A percentile compares a stretch with the other conserved stretches of the same genome.
Evolutionary conservation across 1,139 yeast species (phyloP).

Genomic region (Pichia sp.): DNA sequence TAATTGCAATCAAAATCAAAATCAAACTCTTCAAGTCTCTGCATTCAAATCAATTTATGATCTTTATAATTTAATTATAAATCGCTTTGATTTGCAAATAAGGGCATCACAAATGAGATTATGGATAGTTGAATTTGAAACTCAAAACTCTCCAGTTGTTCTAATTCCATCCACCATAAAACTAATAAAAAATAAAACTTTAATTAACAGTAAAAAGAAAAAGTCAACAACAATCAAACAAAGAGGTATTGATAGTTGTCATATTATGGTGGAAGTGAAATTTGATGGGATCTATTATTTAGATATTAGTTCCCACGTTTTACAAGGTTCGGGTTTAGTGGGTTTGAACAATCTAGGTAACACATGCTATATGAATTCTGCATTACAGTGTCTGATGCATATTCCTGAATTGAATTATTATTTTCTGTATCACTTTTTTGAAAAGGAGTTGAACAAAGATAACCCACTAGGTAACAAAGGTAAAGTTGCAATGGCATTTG

Average conservation of each 20-base stretch:
- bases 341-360: constrained; percentile 86
- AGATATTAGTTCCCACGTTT: constrained; percentile 19
- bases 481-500: constrained; percentile 71
- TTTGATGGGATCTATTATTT: constrained; percentile 20
- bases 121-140: constrained; percentile 18
- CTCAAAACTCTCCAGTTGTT: constrained; percentile 13
- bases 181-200: constrained; percentile 11
- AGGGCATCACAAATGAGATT: constrained; percentile 20
- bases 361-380: constrained; percentile 96
- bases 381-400: constrained; percentile 83
- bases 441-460: constrained; percentile 58
- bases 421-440: constrained; percentile 57
- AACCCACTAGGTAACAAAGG: constrained; percentile 89
- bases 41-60: constrained; percentile 15
- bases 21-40: constrained; percentile 15
- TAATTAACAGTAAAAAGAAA: constrained; percentile 19
- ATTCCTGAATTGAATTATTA: constrained; percentile 78
- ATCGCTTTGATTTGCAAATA: constrained; percentile 24
- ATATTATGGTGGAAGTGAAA: constrained; percentile 23
- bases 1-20: not conserved
- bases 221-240: constrained; percentile 14
- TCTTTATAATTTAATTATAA: constrained; percentile 20
- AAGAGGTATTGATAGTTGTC: constrained; percentile 16
- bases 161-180: constrained; percentile 16
- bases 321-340: constrained; percentile 40